Evolutionary conservation across 805 yeast species (phyloP).

Genomic region (Hemisphaericaspora nanyangensis): DNA sequence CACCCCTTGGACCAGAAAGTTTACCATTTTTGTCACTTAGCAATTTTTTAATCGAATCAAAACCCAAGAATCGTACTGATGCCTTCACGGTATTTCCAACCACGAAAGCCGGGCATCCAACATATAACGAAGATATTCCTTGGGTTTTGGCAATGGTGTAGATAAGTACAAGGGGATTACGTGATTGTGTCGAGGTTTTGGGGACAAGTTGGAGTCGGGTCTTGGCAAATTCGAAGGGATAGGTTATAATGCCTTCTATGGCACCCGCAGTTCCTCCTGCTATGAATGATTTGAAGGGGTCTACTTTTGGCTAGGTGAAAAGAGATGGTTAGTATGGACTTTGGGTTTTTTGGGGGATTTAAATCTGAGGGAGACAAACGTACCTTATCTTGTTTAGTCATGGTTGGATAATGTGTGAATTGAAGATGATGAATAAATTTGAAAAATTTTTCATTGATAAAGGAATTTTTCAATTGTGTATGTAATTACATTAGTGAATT

Average conservation of each 20-base stretch:
- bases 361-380: not conserved
- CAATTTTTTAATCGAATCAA: constrained; percentile 76
- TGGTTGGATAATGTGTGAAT: no score
- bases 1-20: constrained; percentile 86
- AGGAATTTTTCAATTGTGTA: no score
- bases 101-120: constrained; percentile 95
- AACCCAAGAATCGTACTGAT: constrained; percentile 90
- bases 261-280: constrained; percentile 99
- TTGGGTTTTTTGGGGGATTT: not conserved
- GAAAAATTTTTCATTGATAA: no score
- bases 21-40: constrained; percentile 83
- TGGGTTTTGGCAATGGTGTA: constrained; percentile 70
- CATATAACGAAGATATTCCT: constrained; percentile 76
- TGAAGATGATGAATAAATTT: no score
- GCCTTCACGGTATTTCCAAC: constrained; percentile 96
- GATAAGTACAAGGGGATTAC: constrained; percentile 82
- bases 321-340: no score
- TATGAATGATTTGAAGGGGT: constrained; percentile 76
- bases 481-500: no score
- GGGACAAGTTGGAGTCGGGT: constrained; percentile 83
- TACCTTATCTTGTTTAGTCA: not conserved
- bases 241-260: constrained; percentile 85
- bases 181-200: constrained; percentile 58
- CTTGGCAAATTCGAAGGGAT: constrained; percentile 96
- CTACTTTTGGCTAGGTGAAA: constrained; percentile 36